Conservation (phyloP, 331 rosid species). For the Stylosanthes scabra region DNA sequence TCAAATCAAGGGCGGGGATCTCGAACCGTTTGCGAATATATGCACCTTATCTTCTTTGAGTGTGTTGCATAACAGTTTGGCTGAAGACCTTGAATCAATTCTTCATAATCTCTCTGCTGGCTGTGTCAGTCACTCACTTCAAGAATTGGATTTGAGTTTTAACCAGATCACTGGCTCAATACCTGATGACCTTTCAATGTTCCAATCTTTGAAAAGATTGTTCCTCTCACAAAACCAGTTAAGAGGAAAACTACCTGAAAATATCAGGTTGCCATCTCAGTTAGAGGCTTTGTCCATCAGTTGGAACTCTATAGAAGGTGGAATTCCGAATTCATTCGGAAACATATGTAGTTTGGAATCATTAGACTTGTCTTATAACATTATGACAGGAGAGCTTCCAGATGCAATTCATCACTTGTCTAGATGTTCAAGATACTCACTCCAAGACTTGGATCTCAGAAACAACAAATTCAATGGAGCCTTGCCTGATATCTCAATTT, state of each 20-base stretch:
- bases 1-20: background rate
- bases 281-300: conserved; percentile 1
- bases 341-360: background rate
- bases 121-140: background rate
- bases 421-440: background rate
- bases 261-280: conserved; percentile 24
- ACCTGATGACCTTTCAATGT: conserved; percentile 7
- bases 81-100: background rate
- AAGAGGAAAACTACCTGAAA: background rate
- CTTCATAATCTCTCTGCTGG: background rate
- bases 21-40: background rate
- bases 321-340: conserved; percentile 4
- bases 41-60: background rate
- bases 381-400: background rate
- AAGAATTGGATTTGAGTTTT: background rate
- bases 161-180: conserved; percentile 18
- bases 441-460: background rate
- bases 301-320: conserved; percentile 37
- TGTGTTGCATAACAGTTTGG: background rate
- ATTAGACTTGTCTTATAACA: background rate
- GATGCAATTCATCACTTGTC: background rate
- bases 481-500: background rate
- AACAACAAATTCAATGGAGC: background rate
- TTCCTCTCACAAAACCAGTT: background rate
- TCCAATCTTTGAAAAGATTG: conserved; percentile 12